Evolutionary conservation across 148 eudicot species (phyloP).

Genomic region (Rhododendron simsii): DNA sequence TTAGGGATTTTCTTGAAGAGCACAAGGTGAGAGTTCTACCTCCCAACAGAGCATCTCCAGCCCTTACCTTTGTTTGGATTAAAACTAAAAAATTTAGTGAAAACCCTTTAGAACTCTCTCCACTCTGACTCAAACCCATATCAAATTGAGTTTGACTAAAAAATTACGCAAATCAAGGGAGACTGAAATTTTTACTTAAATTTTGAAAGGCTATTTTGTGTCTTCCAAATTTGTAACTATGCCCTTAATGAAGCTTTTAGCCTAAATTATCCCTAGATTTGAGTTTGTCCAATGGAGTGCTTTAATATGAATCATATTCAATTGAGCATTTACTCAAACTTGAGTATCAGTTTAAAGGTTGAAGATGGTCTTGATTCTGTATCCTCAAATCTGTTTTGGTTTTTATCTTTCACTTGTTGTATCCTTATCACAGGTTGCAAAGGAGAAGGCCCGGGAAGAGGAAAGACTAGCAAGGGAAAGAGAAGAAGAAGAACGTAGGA

Average conservation of each 20-base stretch:
- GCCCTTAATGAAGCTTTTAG: background rate
- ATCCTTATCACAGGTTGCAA: constrained; percentile 50
- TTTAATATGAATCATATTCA: background rate
- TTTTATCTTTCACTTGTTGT: background rate
- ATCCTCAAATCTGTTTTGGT: background rate
- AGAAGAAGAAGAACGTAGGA: constrained; percentile 73
- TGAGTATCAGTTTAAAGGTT: background rate
- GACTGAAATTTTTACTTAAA: background rate
- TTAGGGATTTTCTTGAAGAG: constrained; percentile 75
- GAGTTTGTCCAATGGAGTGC: background rate
- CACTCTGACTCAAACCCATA: background rate
- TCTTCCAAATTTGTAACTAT: background rate
- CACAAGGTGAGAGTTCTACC: constrained; percentile 47
- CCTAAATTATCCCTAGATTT: background rate
- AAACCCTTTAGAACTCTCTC: background rate
- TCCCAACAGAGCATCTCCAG: background rate
- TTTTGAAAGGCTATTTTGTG: background rate
- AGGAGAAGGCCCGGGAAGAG: constrained; percentile 87
- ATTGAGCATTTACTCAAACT: background rate
- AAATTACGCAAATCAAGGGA: background rate
- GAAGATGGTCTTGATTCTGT: background rate
- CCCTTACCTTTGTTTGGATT: background rate
- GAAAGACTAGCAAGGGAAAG: constrained; percentile 80
- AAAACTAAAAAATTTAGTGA: background rate
- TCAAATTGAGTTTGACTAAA: background rate